Evolutionary conservation across 2,329 filamentous ascomycete genomes (phyloP), one percentile per base, ranked within the genome.

Genomic region (Leptoxyphium fumago): DNA sequence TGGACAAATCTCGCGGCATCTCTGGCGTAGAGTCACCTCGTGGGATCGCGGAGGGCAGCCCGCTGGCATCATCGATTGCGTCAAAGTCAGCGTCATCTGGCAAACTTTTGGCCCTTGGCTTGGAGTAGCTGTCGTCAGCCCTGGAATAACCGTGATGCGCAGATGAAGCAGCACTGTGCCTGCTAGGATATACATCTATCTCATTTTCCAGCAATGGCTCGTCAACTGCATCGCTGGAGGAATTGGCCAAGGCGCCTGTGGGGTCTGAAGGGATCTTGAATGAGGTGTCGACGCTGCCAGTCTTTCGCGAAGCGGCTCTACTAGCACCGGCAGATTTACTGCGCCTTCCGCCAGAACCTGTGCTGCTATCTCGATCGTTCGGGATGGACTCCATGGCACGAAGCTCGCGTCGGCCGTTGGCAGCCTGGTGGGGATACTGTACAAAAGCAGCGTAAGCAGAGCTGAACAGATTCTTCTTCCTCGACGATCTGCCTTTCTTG

Each of bases 361-460:
- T 36, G n/a, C 14, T 43, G 42, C 29, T 42, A 42, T 29, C 46
- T 48, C 32, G 42, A 39, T 28, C 48, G 29, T 45, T 13, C 18
- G 38, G 13, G 2, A 11, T 18, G 5, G 13, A 45, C 29, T 55
- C 52, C 51, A 53, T 51, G n/a, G 51, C 50, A 29, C 48, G 51
- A 39, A 51, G 44, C 40, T 51, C 48, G 45, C 48, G 47, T 5
- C 50, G 48, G 21, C 51, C 50, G 43, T 51, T 51, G 40, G 49
- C 46, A 17, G 53, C 50, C 36, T 52, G 50, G 29, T 52, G 52
- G 13, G 53, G 52, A 43, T 55, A 54, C 52, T 55, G 50, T 17
- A 40, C 38, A 28, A 40, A 11, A 13, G 14, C 21, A 40, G 14
- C 14, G 21, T 40, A 40, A 28, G 38, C 38, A 17, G 38, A 40